Evolutionary conservation across 306 rosid species (phyloP), one percentile per base, ranked within the genome.

Genomic region (Trifolium pratense): DNA sequence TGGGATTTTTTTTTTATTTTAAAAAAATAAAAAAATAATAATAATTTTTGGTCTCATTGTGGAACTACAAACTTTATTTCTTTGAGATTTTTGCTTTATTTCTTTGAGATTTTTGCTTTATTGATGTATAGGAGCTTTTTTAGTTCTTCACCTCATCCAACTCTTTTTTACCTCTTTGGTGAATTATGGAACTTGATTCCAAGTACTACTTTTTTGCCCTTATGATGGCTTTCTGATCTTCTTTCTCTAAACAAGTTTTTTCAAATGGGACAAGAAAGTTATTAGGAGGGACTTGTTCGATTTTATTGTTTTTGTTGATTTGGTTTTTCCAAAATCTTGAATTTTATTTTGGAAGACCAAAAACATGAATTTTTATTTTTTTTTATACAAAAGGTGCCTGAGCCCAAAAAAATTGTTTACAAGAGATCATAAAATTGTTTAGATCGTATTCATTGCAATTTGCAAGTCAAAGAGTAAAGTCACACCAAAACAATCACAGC

Each of bases 121-220:
- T 59, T 67, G 14, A 32, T 70, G 29, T 12, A 57, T 6, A 29
- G 26, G 55, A 15, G 9, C 72, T 67, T 52, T 52, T 52, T 52
- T 10, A 0, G 37, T 65, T 64, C 34, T 53, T 14, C 57, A 26
- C 15, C 39, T 55, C 40, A 31, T 48, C 12, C 60, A 53, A 29
- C 52, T 32, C 12, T 15, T 21, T 73, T 56, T 45, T 9, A 7
- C 74, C 68, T 53, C 66, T 79, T 56, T 64, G 68, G 68, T 53
- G 43, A 78, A 78, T 15, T 52, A 18, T 31, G 43, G 60, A 59
- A 26, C 71, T 18, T 32, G 60, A 53, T 62, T 40, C 23, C 14
- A 52, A 39, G 32, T 18, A 52, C 67, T 78, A 66, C 46, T 32
- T 46, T 5, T 7, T 2, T 37, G 23, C 64, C 73, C 49, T 71